Conservation (phyloP, 2,329 filamentous ascomycete genomes). For the Aureobasidium sp. region DNA sequence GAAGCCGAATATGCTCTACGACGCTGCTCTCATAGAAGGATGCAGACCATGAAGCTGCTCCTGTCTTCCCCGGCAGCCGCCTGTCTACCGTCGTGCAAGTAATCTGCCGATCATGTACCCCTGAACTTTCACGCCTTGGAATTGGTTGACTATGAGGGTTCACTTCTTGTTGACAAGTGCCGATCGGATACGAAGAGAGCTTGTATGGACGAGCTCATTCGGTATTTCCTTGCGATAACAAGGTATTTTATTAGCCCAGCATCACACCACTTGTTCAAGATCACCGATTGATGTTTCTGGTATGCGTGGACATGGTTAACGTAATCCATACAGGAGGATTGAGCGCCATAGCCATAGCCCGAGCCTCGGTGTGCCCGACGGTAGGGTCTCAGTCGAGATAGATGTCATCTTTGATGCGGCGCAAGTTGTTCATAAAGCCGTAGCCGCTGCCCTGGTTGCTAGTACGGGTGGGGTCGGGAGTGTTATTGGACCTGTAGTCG, state of each 20-base stretch:
- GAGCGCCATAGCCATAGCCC: background rate
- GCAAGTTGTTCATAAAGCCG: conserved; percentile 47
- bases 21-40: background rate
- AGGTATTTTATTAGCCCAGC: background rate
- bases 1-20: background rate
- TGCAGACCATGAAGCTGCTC: background rate
- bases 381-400: conserved; percentile 38
- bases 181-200: background rate
- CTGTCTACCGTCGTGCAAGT: background rate
- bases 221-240: background rate
- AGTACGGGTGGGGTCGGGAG: conserved; percentile 18
- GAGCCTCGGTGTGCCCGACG: background rate
- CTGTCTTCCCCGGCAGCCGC: background rate
- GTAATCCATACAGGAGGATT: background rate
- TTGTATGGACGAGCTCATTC: too few relatives aligned
- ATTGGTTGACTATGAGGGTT: background rate
- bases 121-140: background rate
- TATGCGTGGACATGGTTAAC: background rate
- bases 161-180: background rate
- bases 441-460: conserved; percentile 37
- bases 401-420: conserved; percentile 48
- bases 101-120: background rate
- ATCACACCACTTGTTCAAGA: background rate
- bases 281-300: background rate
- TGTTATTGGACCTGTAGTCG: conserved; percentile 26